Evolutionary conservation across 352 stramenopile species (phyloP), one percentile per base, ranked within the genome.

Genomic region (Pythium aquatile): DNA sequence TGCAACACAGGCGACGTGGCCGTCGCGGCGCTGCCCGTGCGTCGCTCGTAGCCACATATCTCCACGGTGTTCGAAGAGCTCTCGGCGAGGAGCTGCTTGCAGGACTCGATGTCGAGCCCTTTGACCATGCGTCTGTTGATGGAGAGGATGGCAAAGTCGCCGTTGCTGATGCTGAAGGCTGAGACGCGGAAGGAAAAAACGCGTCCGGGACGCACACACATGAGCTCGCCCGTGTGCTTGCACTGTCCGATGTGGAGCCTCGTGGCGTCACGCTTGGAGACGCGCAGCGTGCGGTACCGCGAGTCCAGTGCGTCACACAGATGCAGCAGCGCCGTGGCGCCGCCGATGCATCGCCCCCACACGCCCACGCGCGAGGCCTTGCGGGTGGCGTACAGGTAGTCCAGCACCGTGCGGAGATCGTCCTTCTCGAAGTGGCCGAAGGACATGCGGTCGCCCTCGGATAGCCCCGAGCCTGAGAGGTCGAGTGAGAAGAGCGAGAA

Each of bases 401-500:
- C 79, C 14, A 93, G 67, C 4, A 79, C 79, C 1, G 63, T 63
- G 3, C 76, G 76, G 39, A 93, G 51, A 42, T 93, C 84, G 39
- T 85, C 72, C 14, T 81, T 81, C 64, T 93, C 84, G 54, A 87
- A 91, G 60, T 77, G 73, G 3, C 84, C 84, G 56, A 90, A 93
- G 0, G 81, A 88, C 11, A 91, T 73, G 51, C 69, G 77, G 59
- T 87, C 77, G 42, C 84, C 84, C 13, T 81, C 77, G 0, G 84
- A 93, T 51, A 79, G 61, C 20, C 84, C 84, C 8, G 84, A 89
- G 29, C 84, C 82, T 0, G 84, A 91, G 11, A 91, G 61, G 58
- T 93, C 84, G 42, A 93, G n/a, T 55, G 82, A 61, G 39, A 93
- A 87, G 14, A 93, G 61, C 49, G 84, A 91, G 40, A 91, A 91